A percentile compares a stretch with the other conserved stretches of the same genome.
Conservation (phyloP, 257 asterid species). For the Fraxinus pennsylvanica region DNA sequence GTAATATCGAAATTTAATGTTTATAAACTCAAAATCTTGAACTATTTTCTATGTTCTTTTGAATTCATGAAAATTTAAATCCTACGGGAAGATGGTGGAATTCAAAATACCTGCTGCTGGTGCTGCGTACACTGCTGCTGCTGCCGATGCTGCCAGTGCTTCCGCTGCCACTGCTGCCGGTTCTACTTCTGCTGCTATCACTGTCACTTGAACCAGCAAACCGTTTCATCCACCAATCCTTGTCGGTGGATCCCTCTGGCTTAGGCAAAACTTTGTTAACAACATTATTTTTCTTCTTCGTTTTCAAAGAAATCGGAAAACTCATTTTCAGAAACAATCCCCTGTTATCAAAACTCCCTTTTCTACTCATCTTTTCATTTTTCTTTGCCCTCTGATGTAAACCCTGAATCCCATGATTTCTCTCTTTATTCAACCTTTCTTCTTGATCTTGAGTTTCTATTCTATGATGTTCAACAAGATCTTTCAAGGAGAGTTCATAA, state of each 20-base stretch:
- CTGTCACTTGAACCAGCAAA: constrained; percentile 58
- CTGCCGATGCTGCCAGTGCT: constrained; percentile 25
- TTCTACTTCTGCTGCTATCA: constrained; percentile 43
- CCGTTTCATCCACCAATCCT: constrained; percentile 81
- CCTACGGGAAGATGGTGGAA: not conserved
- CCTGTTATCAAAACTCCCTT: constrained; percentile 43
- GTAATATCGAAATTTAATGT: too few relatives aligned
- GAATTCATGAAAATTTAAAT: not conserved
- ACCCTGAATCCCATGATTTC: constrained; percentile 25
- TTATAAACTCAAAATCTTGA: not conserved
- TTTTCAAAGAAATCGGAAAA: constrained; percentile 50
- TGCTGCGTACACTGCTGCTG: constrained; percentile 27
- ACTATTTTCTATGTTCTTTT: not conserved
- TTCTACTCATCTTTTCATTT: constrained; percentile 32
- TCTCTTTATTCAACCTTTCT: not conserved
- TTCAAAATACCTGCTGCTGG: constrained; percentile 25
- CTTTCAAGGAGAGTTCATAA: constrained; percentile 69
- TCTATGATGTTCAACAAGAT: constrained; percentile 57
- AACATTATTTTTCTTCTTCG: constrained; percentile 41
- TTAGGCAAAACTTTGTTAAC: constrained; percentile 46
- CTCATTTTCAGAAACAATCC: constrained; percentile 66
- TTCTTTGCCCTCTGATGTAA: constrained; percentile 31
- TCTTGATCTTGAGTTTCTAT: constrained; percentile 18
- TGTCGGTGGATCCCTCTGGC: constrained; percentile 49
- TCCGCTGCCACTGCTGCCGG: constrained; percentile 18